These are phyloP conservation scores for Geosmithia putterillii DNA, from an alignment of 2,329 filamentous ascomycete species.

Conservation along the genomic window DNA sequence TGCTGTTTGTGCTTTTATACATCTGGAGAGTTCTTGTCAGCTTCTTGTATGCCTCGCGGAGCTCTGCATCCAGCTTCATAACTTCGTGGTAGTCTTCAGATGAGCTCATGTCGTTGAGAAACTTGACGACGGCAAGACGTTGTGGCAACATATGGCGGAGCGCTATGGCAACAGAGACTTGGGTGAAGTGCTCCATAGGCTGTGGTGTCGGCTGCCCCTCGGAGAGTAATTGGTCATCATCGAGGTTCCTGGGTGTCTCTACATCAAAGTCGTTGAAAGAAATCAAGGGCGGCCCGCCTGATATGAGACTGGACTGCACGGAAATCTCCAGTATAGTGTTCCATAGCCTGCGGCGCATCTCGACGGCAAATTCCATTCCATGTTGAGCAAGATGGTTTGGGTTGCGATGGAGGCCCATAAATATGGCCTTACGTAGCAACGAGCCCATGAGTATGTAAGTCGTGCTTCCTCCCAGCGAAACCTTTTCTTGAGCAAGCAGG, in stretches of 20 bases:
- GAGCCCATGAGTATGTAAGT: constrained; percentile 33
- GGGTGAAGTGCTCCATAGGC: constrained; percentile 22
- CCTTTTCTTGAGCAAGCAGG: constrained; percentile 25
- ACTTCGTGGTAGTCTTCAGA: constrained; percentile 28
- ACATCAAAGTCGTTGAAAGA: constrained; percentile 34
- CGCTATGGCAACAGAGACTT: constrained; percentile 25
- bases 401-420: constrained; percentile 39
- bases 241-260: constrained; percentile 31
- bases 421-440: constrained; percentile 30
- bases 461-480: constrained; percentile 27
- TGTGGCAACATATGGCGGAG: constrained; percentile 27
- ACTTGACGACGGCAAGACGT: constrained; percentile 27
- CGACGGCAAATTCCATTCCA: constrained; percentile 18
- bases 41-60: constrained; percentile 27
- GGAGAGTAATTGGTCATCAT: constrained; percentile 32
- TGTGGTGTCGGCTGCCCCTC: constrained; percentile 15
- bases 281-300: constrained; percentile 33
- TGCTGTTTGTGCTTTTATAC: constrained; percentile 6
- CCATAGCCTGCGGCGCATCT: constrained; percentile 40
- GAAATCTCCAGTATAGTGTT: constrained; percentile 36
- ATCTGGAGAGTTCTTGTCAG: constrained; percentile 20
- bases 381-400: constrained; percentile 23
- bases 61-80: constrained; percentile 26
- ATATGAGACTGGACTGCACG: constrained; percentile 29
- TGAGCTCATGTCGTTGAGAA: constrained; percentile 28